A percentile compares a stretch with the other conserved stretches of the same genome.
phyloP scores from a whole-genome alignment of 768 basidiomycete species.

The Fomitopsis serialis region DNA sequence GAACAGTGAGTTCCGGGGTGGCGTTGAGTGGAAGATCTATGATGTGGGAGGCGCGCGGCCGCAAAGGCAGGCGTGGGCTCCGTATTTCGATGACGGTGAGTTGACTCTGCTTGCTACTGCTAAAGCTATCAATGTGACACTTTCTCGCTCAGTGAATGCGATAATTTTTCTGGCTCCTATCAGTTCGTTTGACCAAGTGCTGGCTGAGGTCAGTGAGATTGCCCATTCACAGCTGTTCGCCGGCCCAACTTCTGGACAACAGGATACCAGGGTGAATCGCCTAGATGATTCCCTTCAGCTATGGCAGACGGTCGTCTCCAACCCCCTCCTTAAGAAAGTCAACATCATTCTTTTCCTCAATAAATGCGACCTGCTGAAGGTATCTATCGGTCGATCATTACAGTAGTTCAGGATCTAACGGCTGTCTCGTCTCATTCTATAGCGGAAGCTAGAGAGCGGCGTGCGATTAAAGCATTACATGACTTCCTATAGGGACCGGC shows the following conservation, averaged over 20 bases:
- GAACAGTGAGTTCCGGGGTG: conserved; percentile 36
- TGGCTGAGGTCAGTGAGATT: conserved; percentile 55
- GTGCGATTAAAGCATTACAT: conserved; percentile 68
- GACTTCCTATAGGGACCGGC: conserved; percentile 63
- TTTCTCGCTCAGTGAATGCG: conserved; percentile 55
- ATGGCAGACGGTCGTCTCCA: conserved; percentile 70
- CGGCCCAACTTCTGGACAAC: neutral
- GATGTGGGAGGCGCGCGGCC: conserved; percentile 81
- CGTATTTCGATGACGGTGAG: conserved; percentile 82
- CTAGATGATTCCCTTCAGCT: conserved; percentile 74
- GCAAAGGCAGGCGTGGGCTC: conserved; percentile 83
- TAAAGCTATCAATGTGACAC: neutral
- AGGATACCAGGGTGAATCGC: conserved; percentile 74
- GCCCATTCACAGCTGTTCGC: neutral
- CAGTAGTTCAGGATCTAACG: no score
- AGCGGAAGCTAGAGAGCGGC: conserved; percentile 75
- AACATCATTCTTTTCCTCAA: conserved; percentile 80
- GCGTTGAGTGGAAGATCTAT: conserved; percentile 76
- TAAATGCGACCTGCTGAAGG: conserved; percentile 75
- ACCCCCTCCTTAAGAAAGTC: conserved; percentile 67
- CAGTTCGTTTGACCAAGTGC: conserved; percentile 81
- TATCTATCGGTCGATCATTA: conserved; percentile 21
- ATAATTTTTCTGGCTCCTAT: conserved; percentile 89
- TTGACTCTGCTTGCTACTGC: neutral
- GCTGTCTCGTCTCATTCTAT: conserved; percentile 1